Evolutionary conservation across 2,329 filamentous ascomycete species (phyloP).

Genomic region (Alternaria longipes): DNA sequence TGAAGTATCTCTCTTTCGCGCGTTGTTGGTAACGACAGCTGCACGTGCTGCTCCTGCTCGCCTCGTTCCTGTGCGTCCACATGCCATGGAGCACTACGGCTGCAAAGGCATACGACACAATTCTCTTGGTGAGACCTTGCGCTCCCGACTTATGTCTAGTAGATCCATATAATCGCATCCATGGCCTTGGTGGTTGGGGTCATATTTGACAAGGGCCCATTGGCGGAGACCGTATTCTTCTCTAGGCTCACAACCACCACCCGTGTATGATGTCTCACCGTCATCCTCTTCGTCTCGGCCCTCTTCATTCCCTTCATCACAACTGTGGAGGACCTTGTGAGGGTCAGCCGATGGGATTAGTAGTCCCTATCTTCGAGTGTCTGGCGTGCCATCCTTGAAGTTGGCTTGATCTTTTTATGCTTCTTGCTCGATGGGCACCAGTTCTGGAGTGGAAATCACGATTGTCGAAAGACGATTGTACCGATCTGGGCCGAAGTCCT

Average conservation of each 20-base stretch:
- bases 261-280: rapidly evolving
- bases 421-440: not conserved
- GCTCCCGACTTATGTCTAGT: not conserved
- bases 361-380: not conserved
- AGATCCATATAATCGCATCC: no score
- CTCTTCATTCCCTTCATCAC: not conserved
- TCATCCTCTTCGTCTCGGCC: not conserved
- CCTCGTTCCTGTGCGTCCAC: not conserved
- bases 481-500: not conserved
- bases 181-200: not conserved
- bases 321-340: rapidly evolving
- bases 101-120: not conserved
- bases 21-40: not conserved
- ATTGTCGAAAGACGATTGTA: not conserved
- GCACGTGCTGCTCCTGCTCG: not conserved
- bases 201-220: not conserved
- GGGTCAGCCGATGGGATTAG: not conserved
- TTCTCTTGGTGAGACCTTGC: not conserved
- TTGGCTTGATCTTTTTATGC: not conserved
- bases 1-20: not conserved
- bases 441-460: not conserved
- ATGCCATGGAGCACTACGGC: not conserved
- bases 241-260: rapidly evolving
- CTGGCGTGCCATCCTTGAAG: not conserved
- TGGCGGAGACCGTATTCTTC: not conserved